Evolutionary conservation across 1,284 basidiomycete genomes (phyloP), one percentile per base, ranked within the genome.

Genomic region (Ustilago esculenta): DNA sequence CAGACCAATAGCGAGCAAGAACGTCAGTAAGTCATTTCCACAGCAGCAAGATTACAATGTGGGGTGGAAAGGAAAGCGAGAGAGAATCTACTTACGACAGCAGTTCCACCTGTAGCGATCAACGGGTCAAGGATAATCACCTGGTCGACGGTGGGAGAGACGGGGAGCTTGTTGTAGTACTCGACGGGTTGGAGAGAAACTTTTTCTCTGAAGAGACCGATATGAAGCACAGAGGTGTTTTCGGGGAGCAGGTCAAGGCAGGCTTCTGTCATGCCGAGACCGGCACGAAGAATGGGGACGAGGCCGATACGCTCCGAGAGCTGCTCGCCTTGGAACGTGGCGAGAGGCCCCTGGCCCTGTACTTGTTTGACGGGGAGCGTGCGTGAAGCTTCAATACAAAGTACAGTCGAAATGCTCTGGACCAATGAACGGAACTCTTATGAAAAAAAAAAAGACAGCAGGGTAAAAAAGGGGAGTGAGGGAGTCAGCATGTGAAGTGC

Each of bases 71-170:
- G 2, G 24, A 12, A 39, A 7, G 12, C 10, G 17, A 7, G 27
- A n/a, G 20, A 5, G 24, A 18, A 14, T 24, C 17, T 6, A 55
- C 33, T 54, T 55, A 71, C 92, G 59, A 88, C 86, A 5, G 91
- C 92, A 3, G 94, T 96, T n/a, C 92, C 91, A 60, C 94, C 94
- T 0, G 94, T 97, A 0, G 94, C 94, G 75, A 97, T 90, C 36
- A 97, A 84, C 4, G 94, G 82, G 75, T 98, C 94, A 35, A 97
- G 86, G 33, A 98, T 84, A 83, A 89, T 92, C 24, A 94, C 90
- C 41, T 87, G 84, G 78, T 96, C 93, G 6, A 94, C 88, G 0
- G 90, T 89, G 1, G 90, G 88, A 15, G 84, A 84, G 25, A 87
- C 84, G 7, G 94, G 94, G 11, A 97, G 86, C 57, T 73, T 73